Conservation (phyloP, 2,329 filamentous ascomycete genomes). For the Purpureocillium lavendulum region DNA sequence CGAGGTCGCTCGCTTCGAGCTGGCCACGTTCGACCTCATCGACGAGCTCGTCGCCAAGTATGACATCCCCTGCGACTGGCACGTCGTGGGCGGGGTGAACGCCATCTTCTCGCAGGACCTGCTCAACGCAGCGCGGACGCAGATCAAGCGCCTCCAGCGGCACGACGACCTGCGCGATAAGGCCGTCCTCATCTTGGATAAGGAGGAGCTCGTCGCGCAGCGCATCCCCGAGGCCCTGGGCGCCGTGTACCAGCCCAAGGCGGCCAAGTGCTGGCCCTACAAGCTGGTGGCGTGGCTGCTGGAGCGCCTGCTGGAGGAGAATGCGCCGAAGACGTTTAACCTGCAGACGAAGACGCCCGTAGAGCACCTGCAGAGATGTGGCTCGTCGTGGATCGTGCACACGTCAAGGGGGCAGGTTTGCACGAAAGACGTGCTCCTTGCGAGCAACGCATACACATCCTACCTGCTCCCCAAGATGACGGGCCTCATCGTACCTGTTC, state of each 20-base stretch:
- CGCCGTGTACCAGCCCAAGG: slow-evolving; percentile 55
- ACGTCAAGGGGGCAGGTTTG: slow-evolving; percentile 61
- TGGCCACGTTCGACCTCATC: slow-evolving; percentile 57
- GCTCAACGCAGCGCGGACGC: slow-evolving; percentile 40
- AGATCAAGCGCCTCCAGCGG: slow-evolving; percentile 40
- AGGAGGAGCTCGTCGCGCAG: slow-evolving; percentile 37
- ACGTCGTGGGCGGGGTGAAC: slow-evolving; percentile 53
- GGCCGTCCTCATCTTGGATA: slow-evolving; percentile 30
- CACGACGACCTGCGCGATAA: slow-evolving; percentile 50
- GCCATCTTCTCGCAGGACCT: slow-evolving; percentile 49
- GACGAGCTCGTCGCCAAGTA: slow-evolving; percentile 46
- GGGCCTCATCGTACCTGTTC: slow-evolving; percentile 66
- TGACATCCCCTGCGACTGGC: slow-evolving; percentile 63
- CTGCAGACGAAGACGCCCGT: slow-evolving; percentile 69
- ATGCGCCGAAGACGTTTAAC: slow-evolving; percentile 44
- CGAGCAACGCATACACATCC: slow-evolving; percentile 80
- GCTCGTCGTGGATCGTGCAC: slow-evolving; percentile 47
- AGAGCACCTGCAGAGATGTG: slow-evolving; percentile 31
- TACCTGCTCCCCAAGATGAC: slow-evolving; percentile 61
- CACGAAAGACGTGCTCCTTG: slow-evolving; percentile 60
- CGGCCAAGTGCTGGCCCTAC: slow-evolving; percentile 73
- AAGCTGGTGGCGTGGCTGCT: slow-evolving; percentile 71
- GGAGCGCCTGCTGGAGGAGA: slow-evolving; percentile 40
- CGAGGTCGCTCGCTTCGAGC: slow-evolving; percentile 61
- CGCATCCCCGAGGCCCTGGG: slow-evolving; percentile 50